Conservation (phyloP, 164 flowering plant genomes). For the Cinnamomum chago region DNA sequence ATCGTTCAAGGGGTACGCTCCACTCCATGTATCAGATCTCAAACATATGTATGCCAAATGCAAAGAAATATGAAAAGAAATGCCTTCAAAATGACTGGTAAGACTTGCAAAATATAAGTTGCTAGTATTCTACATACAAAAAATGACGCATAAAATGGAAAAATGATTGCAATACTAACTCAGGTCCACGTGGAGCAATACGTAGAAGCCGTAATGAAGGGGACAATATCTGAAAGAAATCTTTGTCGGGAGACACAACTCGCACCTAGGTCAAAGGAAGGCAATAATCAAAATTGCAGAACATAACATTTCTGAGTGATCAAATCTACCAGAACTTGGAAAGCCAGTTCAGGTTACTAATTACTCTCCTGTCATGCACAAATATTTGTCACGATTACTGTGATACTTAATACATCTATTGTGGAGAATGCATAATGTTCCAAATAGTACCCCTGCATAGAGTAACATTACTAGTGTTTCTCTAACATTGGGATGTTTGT, state of each 20-base stretch:
- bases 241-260: constrained; percentile 97
- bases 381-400: neutral
- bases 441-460: too few species aligned
- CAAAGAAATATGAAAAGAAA: neutral
- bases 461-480: too few species aligned
- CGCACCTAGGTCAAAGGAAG: constrained; percentile 51
- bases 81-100: neutral
- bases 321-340: neutral
- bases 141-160: neutral
- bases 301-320: neutral
- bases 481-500: too few species aligned
- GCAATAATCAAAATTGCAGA: neutral
- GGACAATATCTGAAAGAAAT: constrained; percentile 90
- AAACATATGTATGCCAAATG: neutral
- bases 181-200: constrained; percentile 83
- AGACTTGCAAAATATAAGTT: neutral
- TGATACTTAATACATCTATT: too few species aligned
- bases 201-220: constrained; percentile 90
- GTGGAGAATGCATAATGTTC: too few species aligned
- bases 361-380: neutral
- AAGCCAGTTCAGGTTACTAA: neutral
- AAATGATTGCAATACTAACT: constrained; percentile 43
- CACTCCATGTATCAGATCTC: neutral
- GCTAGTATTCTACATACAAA: neutral
- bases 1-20: too few species aligned